Evolutionary conservation across 352 stramenopile genomes (phyloP), one percentile per base, ranked within the genome.

Genomic region (Achlya hypogyna): DNA sequence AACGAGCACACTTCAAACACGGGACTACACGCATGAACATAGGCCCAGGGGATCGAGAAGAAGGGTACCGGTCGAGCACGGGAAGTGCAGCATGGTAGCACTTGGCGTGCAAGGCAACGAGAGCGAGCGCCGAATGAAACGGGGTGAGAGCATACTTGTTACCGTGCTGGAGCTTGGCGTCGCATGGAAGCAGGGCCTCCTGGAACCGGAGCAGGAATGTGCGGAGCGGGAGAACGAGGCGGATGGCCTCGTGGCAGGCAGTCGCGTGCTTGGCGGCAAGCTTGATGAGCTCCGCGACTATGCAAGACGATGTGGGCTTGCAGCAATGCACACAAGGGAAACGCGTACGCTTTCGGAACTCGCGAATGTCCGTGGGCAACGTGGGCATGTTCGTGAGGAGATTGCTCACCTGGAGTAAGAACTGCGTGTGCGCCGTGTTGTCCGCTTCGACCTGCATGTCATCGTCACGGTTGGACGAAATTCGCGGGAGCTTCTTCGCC

Each of bases 51-150:
- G 16, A 25, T 12, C 12, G 22, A 60, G 23, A 4, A 28, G 16
- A 22, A 1, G 4, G 80, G 51, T 70, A 94, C 86, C 85, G 72
- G 62, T 82, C 70, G 29, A 93, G 65, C 20, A 91, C 77, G 52
- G 89, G 76, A 67, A 77, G 76, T 8, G 82, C 81, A 16, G 84
- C 81, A 34, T 76, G 75, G 75, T 92, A 95, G 70, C 78, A 87
- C 74, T 91, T 93, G 71, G 82, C 74, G 38, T 87, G 72, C 29
- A 93, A 74, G 64, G 84, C 93, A 69, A 91, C 79, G 75, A 89
- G 87, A 45, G 90, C 79, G 69, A 91, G 91, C 20, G 82, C 73
- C 12, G 66, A 78, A 63, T 93, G 86, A 23, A 91, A 51, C 23
- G 82, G 78, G 35, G 82, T 92, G 52, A 94, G 65, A 56, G 71